phyloP scores from a whole-genome alignment of 2,329 filamentous ascomycete genomes.

The Aspergillus luchuensis region DNA sequence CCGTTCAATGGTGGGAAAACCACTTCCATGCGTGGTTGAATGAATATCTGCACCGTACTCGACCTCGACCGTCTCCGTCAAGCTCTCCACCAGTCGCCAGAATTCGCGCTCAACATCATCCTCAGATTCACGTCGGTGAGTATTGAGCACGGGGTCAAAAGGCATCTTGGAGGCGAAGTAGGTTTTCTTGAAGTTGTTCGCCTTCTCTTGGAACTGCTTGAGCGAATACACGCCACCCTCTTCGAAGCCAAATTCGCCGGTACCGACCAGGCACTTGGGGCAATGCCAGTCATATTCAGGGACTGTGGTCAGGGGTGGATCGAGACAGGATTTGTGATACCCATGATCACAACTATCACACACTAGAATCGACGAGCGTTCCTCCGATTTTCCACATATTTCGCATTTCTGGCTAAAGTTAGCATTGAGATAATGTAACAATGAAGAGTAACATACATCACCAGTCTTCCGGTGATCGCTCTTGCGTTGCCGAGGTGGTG shows the following conservation, averaged over 20 bases:
- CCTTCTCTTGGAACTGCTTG: slow-evolving; percentile 94
- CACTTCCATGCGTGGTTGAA: slow-evolving; percentile 95
- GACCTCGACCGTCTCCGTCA: slow-evolving; percentile 94
- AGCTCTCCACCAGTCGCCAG: slow-evolving; percentile 89
- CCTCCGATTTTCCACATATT: slow-evolving; percentile 77
- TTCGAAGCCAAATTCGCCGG: slow-evolving; percentile 95
- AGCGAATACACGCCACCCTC: slow-evolving; percentile 95
- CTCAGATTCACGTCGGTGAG: slow-evolving; percentile 79
- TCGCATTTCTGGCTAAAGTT: slow-evolving; percentile 69
- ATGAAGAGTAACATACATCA: slow-evolving; percentile 49
- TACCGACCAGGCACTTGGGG: slow-evolving; percentile 89
- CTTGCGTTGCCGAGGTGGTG: slow-evolving; percentile 60
- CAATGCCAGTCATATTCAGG: slow-evolving; percentile 95
- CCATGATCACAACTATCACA: slow-evolving; percentile 92
- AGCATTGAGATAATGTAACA: slow-evolving; percentile 23
- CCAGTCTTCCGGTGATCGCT: slow-evolving; percentile 60
- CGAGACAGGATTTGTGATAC: slow-evolving; percentile 84
- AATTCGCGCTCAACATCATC: slow-evolving; percentile 97
- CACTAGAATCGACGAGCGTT: slow-evolving; percentile 68
- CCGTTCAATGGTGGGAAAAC: slow-evolving; percentile 91
- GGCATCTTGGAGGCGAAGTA: slow-evolving; percentile 93
- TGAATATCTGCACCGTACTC: slow-evolving; percentile 98
- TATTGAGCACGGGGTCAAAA: slow-evolving; percentile 80
- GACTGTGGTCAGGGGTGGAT: slow-evolving; percentile 75
- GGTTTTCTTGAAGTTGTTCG: slow-evolving; percentile 88